phyloP scores from a whole-genome alignment of 768 basidiomycete species.

The Boletus speciosus region DNA sequence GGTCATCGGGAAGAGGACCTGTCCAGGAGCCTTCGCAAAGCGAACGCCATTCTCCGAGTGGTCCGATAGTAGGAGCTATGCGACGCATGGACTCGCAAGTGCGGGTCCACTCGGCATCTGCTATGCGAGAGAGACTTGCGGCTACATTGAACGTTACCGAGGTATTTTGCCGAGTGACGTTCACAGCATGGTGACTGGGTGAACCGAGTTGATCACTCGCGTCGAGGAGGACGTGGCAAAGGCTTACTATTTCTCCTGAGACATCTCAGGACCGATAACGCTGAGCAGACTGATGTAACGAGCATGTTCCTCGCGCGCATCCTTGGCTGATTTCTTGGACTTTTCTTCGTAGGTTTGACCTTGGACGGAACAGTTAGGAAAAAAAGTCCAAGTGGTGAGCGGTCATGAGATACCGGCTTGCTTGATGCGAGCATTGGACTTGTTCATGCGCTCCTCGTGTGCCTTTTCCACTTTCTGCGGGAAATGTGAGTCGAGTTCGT shows the following conservation, averaged over 20 bases:
- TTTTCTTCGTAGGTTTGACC: slow-evolving; percentile 79
- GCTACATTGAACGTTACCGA: slow-evolving; percentile 59
- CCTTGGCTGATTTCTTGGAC: slow-evolving; percentile 65
- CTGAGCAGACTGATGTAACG: slow-evolving; percentile 74
- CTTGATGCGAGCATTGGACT: slow-evolving; percentile 69
- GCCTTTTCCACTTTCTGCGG: slow-evolving; percentile 74
- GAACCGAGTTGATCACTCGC: not conserved
- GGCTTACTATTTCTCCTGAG: slow-evolving; percentile 74
- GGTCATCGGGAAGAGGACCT: slow-evolving; percentile 36
- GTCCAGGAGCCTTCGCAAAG: slow-evolving; percentile 77
- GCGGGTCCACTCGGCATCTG: slow-evolving; percentile 75
- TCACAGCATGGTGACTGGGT: slow-evolving; percentile 60
- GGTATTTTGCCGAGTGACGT: slow-evolving; percentile 59
- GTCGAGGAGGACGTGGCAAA: not conserved
- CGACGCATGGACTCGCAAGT: slow-evolving; percentile 70
- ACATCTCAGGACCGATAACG: slow-evolving; percentile 70
- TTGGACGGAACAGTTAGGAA: slow-evolving; percentile 24
- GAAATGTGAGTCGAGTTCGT: not conserved
- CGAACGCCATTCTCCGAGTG: slow-evolving; percentile 68
- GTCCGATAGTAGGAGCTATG: slow-evolving; percentile 62
- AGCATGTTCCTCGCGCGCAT: slow-evolving; percentile 70
- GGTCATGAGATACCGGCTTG: slow-evolving; percentile 53
- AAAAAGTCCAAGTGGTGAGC: not conserved
- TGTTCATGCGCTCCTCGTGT: slow-evolving; percentile 68
- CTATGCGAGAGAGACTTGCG: slow-evolving; percentile 63